These are phyloP conservation scores for Mycena sp. DNA, from an alignment of 1,284 basidiomycete species.

Conservation along the genomic window DNA sequence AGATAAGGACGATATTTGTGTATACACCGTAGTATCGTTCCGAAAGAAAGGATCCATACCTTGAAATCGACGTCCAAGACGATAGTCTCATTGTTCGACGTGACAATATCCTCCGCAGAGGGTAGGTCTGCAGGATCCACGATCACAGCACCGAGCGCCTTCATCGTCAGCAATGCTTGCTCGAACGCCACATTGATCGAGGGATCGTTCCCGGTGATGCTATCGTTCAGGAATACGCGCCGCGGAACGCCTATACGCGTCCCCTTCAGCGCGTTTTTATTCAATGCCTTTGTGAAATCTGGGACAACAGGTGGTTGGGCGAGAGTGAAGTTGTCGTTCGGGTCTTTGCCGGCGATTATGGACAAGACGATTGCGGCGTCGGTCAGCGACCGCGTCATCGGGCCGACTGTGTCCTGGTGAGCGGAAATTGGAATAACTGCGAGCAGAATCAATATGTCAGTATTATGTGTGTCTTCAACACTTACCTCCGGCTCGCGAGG, in stretches of 20 bases:
- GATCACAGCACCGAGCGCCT: slow-evolving; percentile 63
- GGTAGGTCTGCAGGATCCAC: slow-evolving; percentile 72
- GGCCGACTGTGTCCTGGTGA: slow-evolving; percentile 73
- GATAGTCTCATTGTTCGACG: slow-evolving; percentile 61
- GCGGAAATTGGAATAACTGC: slow-evolving; percentile 66
- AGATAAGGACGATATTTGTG: neutral
- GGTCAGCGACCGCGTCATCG: slow-evolving; percentile 64
- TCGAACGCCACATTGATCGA: slow-evolving; percentile 52
- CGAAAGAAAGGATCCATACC: slow-evolving; percentile 43
- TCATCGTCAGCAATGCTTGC: slow-evolving; percentile 56
- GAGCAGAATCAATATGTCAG: neutral
- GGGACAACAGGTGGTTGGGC: slow-evolving; percentile 63
- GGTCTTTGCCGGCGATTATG: slow-evolving; percentile 67
- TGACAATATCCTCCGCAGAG: slow-evolving; percentile 59
- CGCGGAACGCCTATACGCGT: slow-evolving; percentile 70
- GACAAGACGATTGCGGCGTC: slow-evolving; percentile 70
- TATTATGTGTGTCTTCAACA: neutral
- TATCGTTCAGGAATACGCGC: slow-evolving; percentile 53
- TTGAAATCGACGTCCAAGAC: slow-evolving; percentile 69
- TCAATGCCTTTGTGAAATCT: slow-evolving; percentile 59
- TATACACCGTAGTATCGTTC: neutral
- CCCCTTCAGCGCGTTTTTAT: slow-evolving; percentile 58
- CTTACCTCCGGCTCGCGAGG: slow-evolving; percentile 67
- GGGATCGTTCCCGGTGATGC: slow-evolving; percentile 52
- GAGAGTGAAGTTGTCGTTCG: slow-evolving; percentile 69